Base-by-base conservation (phyloP, 176 grass and related monocot species). In the Tillandsia fasciculata region DNA sequence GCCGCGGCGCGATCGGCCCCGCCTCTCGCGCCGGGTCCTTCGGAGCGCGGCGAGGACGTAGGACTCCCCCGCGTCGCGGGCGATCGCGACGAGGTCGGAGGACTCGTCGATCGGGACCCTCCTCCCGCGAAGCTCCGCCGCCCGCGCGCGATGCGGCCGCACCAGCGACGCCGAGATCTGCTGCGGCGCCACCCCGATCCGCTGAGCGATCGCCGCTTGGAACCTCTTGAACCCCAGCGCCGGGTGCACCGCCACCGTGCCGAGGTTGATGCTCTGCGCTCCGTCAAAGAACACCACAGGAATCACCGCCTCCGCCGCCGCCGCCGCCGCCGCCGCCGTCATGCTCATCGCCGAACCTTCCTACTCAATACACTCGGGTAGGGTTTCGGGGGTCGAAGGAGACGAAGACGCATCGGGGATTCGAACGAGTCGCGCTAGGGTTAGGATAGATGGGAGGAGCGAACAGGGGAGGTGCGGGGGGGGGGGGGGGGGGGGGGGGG, bases 221-320 rank as follows among this genome's bases (percentile, higher is more conserved):
- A 96, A 83, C 17, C 73, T 80, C 22, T 71, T 69, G 0, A 87
- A 69, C 11, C 73, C 76, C 0, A 89, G 64, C 3, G 85, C 72
- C 0, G 88, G 85, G 14, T 72, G 52, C 2, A 96, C 78, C 22
- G 83, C 50, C 9, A 91, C 72, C 1, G 72, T 87, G 70, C 92
- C 92, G n/a, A 96, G 53, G 58, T 96, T 79, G 3, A 91, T 59
- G 81, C 53, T 84, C 70, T 73, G 70, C 11, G 81, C 85, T 52
- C 88, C 88, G 61, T 96, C 88, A 26, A 84, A 75, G 79, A 92
- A 80, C 1, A 92, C 58, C 12, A 96, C 81, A 10, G 86, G 86
- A 9, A 96, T 67, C 18, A 69, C 70, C 12, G 57, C 69, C 64
- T 64, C 49, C 2, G 50, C 2, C 2, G 71, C 18, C 12, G 18